Evolutionary conservation across 176 grass and related monocot species (phyloP).

Genomic region (Phragmites australis): DNA sequence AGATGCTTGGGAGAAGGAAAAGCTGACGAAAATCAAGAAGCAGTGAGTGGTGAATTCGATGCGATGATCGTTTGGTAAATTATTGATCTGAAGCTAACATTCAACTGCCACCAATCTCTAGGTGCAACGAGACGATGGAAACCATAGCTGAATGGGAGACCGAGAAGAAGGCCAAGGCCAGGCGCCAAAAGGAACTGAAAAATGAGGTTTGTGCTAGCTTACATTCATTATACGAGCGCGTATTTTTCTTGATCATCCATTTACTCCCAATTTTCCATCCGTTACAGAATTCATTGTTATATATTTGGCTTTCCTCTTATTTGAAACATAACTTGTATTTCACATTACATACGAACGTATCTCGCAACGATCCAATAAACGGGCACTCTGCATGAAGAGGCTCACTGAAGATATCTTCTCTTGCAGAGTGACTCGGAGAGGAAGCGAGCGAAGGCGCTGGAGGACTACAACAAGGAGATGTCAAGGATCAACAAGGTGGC

Average conservation of each 20-base stretch:
- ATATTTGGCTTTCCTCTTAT: neutral
- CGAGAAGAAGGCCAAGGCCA: slow-evolving; percentile 66
- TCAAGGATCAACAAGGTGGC: slow-evolving; percentile 57
- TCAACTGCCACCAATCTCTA: neutral
- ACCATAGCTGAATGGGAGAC: slow-evolving; percentile 71
- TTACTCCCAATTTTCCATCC: neutral
- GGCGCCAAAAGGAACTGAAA: slow-evolving; percentile 45
- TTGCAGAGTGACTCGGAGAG: slow-evolving; percentile 47
- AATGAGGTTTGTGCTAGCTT: slow-evolving; percentile 46
- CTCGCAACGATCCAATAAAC: too few relatives aligned
- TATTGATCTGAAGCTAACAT: neutral
- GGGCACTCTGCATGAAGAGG: neutral
- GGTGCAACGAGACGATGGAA: slow-evolving; percentile 55
- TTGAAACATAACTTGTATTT: neutral
- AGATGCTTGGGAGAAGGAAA: slow-evolving; percentile 64
- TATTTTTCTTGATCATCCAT: neutral
- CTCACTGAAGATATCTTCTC: neutral
- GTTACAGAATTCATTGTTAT: too few relatives aligned
- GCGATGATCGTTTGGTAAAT: neutral
- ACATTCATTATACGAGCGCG: neutral
- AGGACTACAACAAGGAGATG: slow-evolving; percentile 58
- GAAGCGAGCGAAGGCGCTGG: slow-evolving; percentile 40
- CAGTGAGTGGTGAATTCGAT: slow-evolving; percentile 30
- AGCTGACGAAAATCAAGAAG: slow-evolving; percentile 56
- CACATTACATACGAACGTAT: too few relatives aligned